These are phyloP conservation scores for Neonothopanus nambi DNA, from an alignment of 1,284 basidiomycete genomes.

Conservation along the genomic window DNA sequence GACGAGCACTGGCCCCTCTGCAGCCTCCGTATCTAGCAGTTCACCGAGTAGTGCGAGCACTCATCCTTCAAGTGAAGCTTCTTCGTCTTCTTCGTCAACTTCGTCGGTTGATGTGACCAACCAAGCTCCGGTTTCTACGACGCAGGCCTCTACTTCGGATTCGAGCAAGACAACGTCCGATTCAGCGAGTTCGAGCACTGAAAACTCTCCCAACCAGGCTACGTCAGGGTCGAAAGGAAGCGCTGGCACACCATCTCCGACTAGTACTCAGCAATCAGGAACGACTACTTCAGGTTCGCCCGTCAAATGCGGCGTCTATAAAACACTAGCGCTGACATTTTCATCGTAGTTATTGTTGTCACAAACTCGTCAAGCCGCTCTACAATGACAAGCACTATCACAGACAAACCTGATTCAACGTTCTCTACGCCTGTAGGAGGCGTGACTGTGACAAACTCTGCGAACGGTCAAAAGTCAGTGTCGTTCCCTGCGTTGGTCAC, in stretches of 20 bases:
- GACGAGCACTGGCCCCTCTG: background rate
- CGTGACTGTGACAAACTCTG: conserved; percentile 37
- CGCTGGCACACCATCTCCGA: too few relatives aligned
- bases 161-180: background rate
- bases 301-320: background rate
- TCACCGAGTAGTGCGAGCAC: background rate
- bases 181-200: conserved; percentile 1
- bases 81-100: background rate
- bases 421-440: conserved; percentile 39
- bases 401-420: conserved; percentile 43
- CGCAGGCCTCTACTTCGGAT: background rate
- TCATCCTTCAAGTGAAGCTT: background rate
- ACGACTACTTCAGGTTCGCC: conserved; percentile 10
- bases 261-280: too few relatives aligned
- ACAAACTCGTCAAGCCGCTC: conserved; percentile 15
- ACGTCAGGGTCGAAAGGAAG: background rate
- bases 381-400: conserved; percentile 42
- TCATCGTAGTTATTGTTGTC: conserved; percentile 10
- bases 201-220: background rate
- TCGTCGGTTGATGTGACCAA: background rate
- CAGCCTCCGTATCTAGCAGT: background rate
- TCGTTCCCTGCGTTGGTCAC: conserved; percentile 48
- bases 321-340: background rate
- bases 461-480: conserved; percentile 34
- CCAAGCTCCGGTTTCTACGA: background rate